phyloP scores from a whole-genome alignment of 1,139 yeast species.

The Magnusiomyces fungicola region DNA sequence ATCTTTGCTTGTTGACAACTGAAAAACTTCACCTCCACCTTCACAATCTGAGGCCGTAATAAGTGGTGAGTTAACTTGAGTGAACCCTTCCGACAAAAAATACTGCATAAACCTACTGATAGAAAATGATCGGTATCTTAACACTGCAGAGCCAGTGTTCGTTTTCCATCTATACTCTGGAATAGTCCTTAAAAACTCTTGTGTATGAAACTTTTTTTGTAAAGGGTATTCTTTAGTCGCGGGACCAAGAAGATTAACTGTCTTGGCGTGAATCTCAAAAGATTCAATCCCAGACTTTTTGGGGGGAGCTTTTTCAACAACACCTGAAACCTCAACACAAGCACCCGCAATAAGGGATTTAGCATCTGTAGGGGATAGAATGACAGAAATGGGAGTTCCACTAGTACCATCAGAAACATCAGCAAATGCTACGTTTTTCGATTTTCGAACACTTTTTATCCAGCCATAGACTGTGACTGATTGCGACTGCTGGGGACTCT shows the following conservation, averaged over 20 bases:
- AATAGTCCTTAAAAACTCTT: constrained; percentile 55
- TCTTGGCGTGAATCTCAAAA: constrained; percentile 39
- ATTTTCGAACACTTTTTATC: constrained; percentile 60
- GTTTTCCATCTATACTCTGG: constrained; percentile 82
- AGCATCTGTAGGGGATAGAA: constrained; percentile 31
- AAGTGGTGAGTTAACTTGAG: constrained; percentile 78
- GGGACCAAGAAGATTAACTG: constrained; percentile 34
- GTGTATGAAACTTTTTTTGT: constrained; percentile 68
- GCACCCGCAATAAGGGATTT: constrained; percentile 37
- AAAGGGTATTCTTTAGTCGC: constrained; percentile 66
- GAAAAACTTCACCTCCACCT: constrained; percentile 92
- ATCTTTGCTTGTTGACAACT: constrained; percentile 35
- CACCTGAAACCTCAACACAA: constrained; percentile 41
- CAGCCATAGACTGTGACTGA: constrained; percentile 50
- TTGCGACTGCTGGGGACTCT: constrained; percentile 5
- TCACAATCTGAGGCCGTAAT: constrained; percentile 91
- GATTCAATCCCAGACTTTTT: constrained; percentile 17
- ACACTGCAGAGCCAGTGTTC: constrained; percentile 51
- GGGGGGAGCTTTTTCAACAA: constrained; percentile 22
- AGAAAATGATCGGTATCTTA: constrained; percentile 65
- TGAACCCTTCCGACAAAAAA: constrained; percentile 48
- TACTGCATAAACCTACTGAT: constrained; percentile 49
- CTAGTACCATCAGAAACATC: constrained; percentile 75
- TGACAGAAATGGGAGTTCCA: constrained; percentile 50
- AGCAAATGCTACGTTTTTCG: constrained; percentile 72